Evolutionary conservation across 306 rosid species (phyloP).

Genomic region (Fragaria ananassa): DNA sequence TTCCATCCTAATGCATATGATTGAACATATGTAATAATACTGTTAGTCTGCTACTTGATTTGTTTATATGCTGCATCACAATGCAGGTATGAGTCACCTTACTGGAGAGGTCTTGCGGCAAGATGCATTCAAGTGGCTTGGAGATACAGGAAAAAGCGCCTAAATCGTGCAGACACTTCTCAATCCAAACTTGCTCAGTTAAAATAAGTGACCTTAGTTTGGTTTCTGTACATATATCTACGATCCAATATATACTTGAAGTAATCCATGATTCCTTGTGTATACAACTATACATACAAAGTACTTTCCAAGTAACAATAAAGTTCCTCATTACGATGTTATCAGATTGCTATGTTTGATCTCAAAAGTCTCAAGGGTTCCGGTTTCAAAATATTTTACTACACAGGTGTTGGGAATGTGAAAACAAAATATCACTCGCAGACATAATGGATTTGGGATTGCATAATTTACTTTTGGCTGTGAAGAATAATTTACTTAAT

Average conservation of each 20-base stretch:
- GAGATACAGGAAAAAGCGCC: conserved; percentile 62
- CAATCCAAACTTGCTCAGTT: neutral
- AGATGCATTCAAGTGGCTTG: conserved; percentile 68
- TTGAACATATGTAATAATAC: neutral
- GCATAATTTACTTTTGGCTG: too few species aligned
- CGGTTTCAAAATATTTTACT: too few species aligned
- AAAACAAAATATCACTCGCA: too few species aligned
- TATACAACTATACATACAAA: neutral
- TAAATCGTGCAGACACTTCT: conserved; percentile 38
- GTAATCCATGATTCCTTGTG: neutral
- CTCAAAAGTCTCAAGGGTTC: neutral
- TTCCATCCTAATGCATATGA: neutral
- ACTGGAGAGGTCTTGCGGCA: conserved; percentile 72
- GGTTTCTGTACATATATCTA: neutral
- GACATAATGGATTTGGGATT: too few species aligned
- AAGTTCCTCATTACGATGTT: neutral
- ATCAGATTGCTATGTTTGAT: neutral
- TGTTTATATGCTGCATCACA: neutral
- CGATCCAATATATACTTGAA: neutral
- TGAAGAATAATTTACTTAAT: too few species aligned
- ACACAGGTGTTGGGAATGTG: too few species aligned
- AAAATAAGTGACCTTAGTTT: neutral
- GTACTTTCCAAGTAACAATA: neutral
- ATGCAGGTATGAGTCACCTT: conserved; percentile 68
- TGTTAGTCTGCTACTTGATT: neutral